Base-by-base conservation (phyloP, 2,329 filamentous ascomycete species). In the Fusarium sp. region DNA sequence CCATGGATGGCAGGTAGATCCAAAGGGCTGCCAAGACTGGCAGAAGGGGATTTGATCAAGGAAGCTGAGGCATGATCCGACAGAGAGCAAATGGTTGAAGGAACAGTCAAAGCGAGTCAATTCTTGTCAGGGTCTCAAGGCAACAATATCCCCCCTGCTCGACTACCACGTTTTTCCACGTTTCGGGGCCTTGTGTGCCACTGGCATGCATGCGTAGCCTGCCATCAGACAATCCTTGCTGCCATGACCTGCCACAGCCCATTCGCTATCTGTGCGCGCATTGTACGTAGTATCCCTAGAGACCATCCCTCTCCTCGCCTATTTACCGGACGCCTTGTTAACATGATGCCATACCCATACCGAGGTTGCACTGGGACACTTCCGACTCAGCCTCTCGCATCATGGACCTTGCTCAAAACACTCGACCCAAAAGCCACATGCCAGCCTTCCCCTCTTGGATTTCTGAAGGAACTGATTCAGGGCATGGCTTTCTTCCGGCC, bases 141-240 rank as follows among this genome's bases (percentile, higher is more conserved):
- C 45, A 62, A 45, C 42, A 63, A 24, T 29, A 16, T 37, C 59
- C 31, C 71, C 71, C 54, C 68, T 74, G 71, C 59, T 47, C 14
- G 27, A 31, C 58, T 18, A 62, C 71, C 72, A 74, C 68, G 71
- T 72, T 74, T 67, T 72, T 24, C 71, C 64, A 58, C 54, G 50
- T 47, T 37, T 42, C 60, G 45, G 64, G 72, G 68, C 56, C 31
- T 27, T 40, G 27, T 16, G 69, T 74, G 71, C 71, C 67, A 58
- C 68, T 69, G 37, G 31, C 50, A 22, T 59, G 45, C 71, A 73
- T 64, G 24, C 35, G 37, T 16, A 31, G 50, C 38, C 24, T 64
- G 50, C 37, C 62, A 64, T 61, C 37, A 35, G 29, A 29, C 47
- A 35, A 66, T 24, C 69, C 69, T 67, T 70, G 65, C 60, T n/a